Conservation (phyloP, 208 protist species). For the Entamoeba histolytica region DNA sequence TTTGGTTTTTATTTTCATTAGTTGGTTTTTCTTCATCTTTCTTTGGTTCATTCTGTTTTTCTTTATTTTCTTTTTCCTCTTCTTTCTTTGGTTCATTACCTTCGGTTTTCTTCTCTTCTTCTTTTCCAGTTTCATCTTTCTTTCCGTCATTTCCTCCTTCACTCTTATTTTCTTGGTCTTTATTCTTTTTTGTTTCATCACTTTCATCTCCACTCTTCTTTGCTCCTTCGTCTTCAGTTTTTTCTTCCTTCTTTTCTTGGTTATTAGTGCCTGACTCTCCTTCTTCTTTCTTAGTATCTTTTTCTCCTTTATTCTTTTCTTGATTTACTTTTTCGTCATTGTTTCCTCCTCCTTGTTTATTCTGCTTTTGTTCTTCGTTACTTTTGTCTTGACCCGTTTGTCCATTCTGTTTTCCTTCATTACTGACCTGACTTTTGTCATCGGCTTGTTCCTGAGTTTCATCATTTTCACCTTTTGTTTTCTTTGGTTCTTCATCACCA, state of each 20-base stretch:
- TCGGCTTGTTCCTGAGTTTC: background rate
- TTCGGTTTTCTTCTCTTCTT: background rate
- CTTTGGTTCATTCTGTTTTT: background rate
- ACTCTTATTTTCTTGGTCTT: background rate
- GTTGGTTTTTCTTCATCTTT: background rate
- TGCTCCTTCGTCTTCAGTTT: background rate
- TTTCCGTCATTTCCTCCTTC: background rate
- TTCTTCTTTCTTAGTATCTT: background rate
- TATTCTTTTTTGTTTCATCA: background rate
- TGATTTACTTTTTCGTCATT: background rate
- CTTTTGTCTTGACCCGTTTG: background rate
- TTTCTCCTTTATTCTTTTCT: background rate
- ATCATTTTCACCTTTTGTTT: background rate
- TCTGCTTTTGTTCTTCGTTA: background rate
- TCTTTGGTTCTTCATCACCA: background rate
- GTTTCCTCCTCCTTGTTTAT: background rate
- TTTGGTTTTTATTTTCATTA: too few species aligned
- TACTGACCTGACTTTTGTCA: background rate
- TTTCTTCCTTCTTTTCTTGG: background rate
- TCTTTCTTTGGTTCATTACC: background rate
- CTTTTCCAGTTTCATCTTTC: background rate
- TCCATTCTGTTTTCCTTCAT: background rate
- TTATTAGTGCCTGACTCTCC: background rate
- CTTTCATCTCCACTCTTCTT: background rate
- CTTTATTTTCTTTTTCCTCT: background rate